Conservation (phyloP, 805 yeast species). For the Ogataea haglerorum region DNA sequence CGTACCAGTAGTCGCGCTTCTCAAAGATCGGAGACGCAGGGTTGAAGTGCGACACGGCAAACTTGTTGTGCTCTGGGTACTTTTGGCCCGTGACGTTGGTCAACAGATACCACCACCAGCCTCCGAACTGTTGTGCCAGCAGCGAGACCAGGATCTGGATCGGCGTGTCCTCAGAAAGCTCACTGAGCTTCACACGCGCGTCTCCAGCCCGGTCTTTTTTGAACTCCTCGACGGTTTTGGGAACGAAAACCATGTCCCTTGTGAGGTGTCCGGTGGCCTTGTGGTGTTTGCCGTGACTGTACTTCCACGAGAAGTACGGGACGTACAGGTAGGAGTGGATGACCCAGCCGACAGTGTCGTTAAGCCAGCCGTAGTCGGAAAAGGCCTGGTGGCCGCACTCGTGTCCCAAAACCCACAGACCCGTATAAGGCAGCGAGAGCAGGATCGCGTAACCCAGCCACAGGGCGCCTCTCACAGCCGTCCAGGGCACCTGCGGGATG, state of each 20-base stretch:
- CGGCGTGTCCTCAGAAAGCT: slow-evolving; percentile 73
- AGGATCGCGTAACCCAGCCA: slow-evolving; percentile 56
- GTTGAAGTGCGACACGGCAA: slow-evolving; percentile 61
- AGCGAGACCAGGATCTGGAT: slow-evolving; percentile 54
- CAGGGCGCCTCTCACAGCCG: slow-evolving; percentile 45
- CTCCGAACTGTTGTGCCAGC: slow-evolving; percentile 69
- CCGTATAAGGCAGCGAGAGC: slow-evolving; percentile 70
- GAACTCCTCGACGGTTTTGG: slow-evolving; percentile 61
- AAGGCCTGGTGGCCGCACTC: slow-evolving; percentile 92
- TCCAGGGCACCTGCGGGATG: slow-evolving; percentile 48
- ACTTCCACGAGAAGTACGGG: slow-evolving; percentile 87
- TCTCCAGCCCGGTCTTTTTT: slow-evolving; percentile 27
- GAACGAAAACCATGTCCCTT: slow-evolving; percentile 84
- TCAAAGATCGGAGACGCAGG: slow-evolving; percentile 77
- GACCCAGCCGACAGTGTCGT: slow-evolving; percentile 81
- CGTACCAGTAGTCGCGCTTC: slow-evolving; percentile 65
- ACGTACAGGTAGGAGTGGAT: slow-evolving; percentile 76
- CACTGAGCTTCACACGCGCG: slow-evolving; percentile 38
- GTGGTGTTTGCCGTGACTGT: slow-evolving; percentile 82
- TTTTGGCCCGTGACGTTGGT: slow-evolving; percentile 77
- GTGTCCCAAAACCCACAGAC: slow-evolving; percentile 83
- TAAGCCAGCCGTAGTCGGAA: slow-evolving; percentile 65
- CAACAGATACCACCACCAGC: slow-evolving; percentile 66
- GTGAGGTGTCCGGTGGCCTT: slow-evolving; percentile 83
- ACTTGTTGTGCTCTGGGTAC: slow-evolving; percentile 44